Conservation (phyloP, 1,284 basidiomycete species). For the Pascua guehoae region DNA sequence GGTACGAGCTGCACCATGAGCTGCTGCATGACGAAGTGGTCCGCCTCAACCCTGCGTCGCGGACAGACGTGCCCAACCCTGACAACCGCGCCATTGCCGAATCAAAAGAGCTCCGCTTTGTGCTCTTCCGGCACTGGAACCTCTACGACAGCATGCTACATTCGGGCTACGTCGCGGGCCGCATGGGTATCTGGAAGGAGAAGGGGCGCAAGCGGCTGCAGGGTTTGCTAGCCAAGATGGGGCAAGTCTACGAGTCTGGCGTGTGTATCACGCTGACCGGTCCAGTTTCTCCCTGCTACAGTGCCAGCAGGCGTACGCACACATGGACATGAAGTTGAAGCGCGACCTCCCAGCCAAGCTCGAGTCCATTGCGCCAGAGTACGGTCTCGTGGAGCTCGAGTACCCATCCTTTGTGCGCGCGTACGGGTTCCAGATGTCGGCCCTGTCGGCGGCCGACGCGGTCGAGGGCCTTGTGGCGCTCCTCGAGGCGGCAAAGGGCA, state of each 20-base stretch:
- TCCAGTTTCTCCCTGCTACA: conserved; percentile 83
- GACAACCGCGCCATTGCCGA: conserved; percentile 77
- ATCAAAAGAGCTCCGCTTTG: conserved; percentile 86
- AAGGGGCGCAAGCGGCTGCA: conserved; percentile 81
- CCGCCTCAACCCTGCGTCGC: conserved; percentile 64
- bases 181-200: conserved; percentile 95
- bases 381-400: conserved; percentile 88
- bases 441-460: conserved; percentile 86
- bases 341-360: conserved; percentile 75
- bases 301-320: conserved; percentile 86
- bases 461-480: conserved; percentile 86
- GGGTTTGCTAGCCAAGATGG: conserved; percentile 97
- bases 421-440: conserved; percentile 80
- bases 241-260: conserved; percentile 56
- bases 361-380: conserved; percentile 88
- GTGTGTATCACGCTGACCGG: no score
- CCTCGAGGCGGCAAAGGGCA: conserved; percentile 84
- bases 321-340: conserved; percentile 96
- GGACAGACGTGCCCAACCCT: conserved; percentile 42
- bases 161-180: conserved; percentile 90
- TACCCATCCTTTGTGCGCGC: conserved; percentile 91
- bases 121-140: conserved; percentile 95
- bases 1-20: conserved; percentile 75
- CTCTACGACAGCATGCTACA: conserved; percentile 97
- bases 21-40: conserved; percentile 85